Conservation (phyloP, 352 stramenopile species). For the Phytophthora pseudosyringae region DNA sequence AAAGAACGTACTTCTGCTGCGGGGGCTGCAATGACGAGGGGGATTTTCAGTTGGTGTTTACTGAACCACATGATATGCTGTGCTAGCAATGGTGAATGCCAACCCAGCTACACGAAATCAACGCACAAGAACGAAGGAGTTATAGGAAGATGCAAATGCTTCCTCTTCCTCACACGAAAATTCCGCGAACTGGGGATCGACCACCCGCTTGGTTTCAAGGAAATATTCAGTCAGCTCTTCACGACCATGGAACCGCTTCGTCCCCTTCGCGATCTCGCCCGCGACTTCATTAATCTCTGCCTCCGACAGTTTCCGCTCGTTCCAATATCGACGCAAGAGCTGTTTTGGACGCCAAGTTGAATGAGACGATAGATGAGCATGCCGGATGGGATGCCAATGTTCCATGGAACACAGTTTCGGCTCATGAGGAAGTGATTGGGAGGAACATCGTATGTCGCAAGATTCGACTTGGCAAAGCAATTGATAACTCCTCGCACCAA, state of each 20-base stretch:
- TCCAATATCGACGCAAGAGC: constrained; percentile 30
- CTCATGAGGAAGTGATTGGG: constrained; percentile 24
- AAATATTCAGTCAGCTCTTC: constrained; percentile 1
- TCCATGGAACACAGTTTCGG: constrained; percentile 33
- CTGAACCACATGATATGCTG: too few relatives aligned
- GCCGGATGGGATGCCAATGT: constrained; percentile 40
- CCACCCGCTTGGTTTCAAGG: not conserved
- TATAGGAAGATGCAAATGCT: too few relatives aligned
- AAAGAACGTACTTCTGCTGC: too few relatives aligned
- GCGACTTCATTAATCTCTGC: not conserved
- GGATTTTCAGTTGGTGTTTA: too few relatives aligned
- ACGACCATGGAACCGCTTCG: not conserved
- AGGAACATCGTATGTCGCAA: not conserved
- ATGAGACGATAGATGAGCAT: constrained; percentile 33
- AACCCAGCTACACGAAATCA: too few relatives aligned
- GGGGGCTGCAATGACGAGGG: too few relatives aligned
- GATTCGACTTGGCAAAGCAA: constrained; percentile 1
- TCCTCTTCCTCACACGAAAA: not conserved
- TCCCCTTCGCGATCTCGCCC: not conserved
- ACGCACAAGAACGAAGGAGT: too few relatives aligned
- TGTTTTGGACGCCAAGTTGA: constrained; percentile 35
- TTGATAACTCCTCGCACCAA: constrained; percentile 20
- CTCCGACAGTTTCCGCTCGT: not conserved
- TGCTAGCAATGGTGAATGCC: too few relatives aligned
- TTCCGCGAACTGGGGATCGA: not conserved